Evolutionary conservation across 1,284 basidiomycete species (phyloP).

Genomic region (Apiotrichum mycotoxinovorans): DNA sequence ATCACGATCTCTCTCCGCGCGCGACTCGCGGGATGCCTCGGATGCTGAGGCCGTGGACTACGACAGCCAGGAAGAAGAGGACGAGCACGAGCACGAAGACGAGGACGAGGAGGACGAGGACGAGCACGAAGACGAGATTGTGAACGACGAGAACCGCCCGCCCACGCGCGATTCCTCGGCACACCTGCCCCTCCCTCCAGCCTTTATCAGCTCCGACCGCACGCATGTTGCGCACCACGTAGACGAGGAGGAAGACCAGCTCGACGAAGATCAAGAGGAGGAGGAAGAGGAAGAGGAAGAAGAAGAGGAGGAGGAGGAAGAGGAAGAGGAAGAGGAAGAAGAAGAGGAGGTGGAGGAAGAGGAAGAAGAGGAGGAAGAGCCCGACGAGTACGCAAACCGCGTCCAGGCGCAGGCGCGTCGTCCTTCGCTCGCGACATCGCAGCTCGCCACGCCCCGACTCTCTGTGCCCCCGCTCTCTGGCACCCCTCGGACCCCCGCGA

Average conservation of each 20-base stretch:
- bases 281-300: neutral
- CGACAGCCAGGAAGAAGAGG: neutral
- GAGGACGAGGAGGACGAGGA: slow-evolving; percentile 1
- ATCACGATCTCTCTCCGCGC: no score
- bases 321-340: slow-evolving; percentile 3
- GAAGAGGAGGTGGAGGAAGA: neutral
- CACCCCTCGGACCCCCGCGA: neutral
- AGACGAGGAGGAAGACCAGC: neutral
- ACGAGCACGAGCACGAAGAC: neutral
- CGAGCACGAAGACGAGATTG: slow-evolving; percentile 3
- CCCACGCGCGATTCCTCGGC: neutral
- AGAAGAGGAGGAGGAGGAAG: slow-evolving; percentile 5
- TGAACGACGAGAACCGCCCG: slow-evolving; percentile 1
- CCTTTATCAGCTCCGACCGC: neutral
- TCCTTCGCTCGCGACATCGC: neutral
- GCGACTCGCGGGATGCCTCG: neutral
- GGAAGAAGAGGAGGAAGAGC: slow-evolving; percentile 4
- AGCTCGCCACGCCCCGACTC: neutral
- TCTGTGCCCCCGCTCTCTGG: neutral
- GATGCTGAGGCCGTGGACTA: slow-evolving; percentile 2
- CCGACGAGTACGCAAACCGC: neutral
- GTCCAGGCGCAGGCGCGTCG: neutral
- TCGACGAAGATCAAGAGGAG: slow-evolving; percentile 6
- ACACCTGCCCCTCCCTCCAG: neutral
- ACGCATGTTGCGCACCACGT: neutral